Percentiles rank a stretch among this genome's conserved stretches.
phyloP scores from a whole-genome alignment of 2,329 filamentous ascomycete genomes.

The Neobulgaria alba region DNA sequence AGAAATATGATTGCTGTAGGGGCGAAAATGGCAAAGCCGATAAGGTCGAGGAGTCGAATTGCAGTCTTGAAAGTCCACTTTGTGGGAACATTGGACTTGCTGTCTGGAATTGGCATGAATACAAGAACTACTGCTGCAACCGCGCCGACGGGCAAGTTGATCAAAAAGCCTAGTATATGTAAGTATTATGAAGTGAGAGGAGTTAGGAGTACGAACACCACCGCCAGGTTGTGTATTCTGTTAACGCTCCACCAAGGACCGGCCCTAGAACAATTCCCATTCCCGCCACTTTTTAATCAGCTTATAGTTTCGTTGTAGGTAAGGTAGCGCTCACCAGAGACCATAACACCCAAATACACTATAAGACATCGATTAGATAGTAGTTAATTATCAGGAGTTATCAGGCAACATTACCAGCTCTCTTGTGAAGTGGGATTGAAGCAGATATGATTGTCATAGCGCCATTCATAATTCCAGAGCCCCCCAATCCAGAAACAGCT shows the following conservation, averaged over 20 bases:
- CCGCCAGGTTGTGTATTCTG: slow-evolving; percentile 29
- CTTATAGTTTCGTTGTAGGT: not conserved
- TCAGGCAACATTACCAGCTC: slow-evolving; percentile 6
- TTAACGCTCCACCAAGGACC: slow-evolving; percentile 26
- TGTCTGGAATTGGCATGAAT: slow-evolving; percentile 30
- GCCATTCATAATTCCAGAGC: not conserved
- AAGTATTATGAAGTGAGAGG: not conserved
- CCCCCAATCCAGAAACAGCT: not conserved
- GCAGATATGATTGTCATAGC: slow-evolving; percentile 42
- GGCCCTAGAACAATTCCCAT: slow-evolving; percentile 15
- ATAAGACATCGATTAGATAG: slow-evolving; percentile 4
- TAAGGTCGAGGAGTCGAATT: slow-evolving; percentile 26
- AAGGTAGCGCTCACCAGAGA: slow-evolving; percentile 12
- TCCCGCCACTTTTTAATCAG: not conserved
- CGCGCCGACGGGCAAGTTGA: slow-evolving; percentile 29
- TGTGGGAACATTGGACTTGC: slow-evolving; percentile 5
- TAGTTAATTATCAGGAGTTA: not conserved
- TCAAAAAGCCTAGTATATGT: not conserved
- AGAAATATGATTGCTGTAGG: slow-evolving; percentile 28
- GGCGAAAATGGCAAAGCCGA: slow-evolving; percentile 29
- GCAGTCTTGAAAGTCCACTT: slow-evolving; percentile 1
- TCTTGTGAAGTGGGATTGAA: slow-evolving; percentile 20
- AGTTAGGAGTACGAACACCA: slow-evolving; percentile 27
- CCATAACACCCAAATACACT: slow-evolving; percentile 18
- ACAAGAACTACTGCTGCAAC: slow-evolving; percentile 26